These are phyloP conservation scores for Ustilago loliicola DNA, from an alignment of 1,284 basidiomycete species.

Conservation along the genomic window DNA sequence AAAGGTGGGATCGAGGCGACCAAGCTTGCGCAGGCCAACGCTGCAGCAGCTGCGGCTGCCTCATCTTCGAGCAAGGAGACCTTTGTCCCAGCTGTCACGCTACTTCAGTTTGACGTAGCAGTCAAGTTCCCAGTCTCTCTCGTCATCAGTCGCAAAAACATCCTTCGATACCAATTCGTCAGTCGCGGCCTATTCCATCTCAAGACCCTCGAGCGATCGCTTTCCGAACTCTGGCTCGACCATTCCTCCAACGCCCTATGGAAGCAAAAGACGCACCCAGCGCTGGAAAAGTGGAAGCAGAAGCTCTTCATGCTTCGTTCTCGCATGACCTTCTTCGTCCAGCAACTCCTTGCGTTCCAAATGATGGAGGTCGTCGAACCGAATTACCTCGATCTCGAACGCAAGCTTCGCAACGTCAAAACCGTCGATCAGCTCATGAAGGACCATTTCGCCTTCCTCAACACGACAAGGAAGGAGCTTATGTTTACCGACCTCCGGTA, in stretches of 20 bases:
- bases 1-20: conserved; percentile 69
- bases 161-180: conserved; percentile 69
- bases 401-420: conserved; percentile 58
- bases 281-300: conserved; percentile 67
- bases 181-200: conserved; percentile 66
- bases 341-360: conserved; percentile 67
- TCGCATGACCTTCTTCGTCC: conserved; percentile 68
- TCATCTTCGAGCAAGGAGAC: conserved; percentile 71
- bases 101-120: conserved; percentile 67
- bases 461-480: conserved; percentile 66
- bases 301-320: conserved; percentile 64
- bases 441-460: conserved; percentile 68
- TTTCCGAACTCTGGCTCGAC: conserved; percentile 66
- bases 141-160: conserved; percentile 70
- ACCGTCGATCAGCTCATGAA: conserved; percentile 70
- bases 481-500: conserved; percentile 68
- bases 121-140: conserved; percentile 70
- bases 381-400: conserved; percentile 65
- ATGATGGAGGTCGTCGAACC: conserved; percentile 68
- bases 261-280: conserved; percentile 55
- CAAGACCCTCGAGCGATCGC: conserved; percentile 64
- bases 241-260: conserved; percentile 53
- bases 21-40: conserved; percentile 60
- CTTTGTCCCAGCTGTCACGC: conserved; percentile 52
- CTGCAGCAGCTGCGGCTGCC: conserved; percentile 38